Conservation (phyloP, 768 basidiomycete species). For the Bullera alba region DNA sequence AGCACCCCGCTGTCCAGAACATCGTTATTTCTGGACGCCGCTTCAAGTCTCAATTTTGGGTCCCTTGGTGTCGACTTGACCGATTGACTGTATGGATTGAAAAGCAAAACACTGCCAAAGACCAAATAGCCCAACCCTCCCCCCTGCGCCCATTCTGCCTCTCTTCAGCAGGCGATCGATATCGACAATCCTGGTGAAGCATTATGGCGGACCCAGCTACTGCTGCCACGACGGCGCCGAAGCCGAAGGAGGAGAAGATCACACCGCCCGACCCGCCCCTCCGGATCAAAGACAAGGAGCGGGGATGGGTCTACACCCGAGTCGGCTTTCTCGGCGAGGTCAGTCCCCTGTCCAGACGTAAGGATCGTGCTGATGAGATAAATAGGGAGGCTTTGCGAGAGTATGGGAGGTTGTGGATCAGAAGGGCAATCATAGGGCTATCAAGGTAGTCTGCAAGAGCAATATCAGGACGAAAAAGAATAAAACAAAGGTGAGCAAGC, state of each 20-base stretch:
- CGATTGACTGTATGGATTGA: no score
- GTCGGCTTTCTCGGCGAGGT: slow-evolving; percentile 88
- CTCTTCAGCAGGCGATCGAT: no score
- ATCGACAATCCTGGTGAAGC: no score
- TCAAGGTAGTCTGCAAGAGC: slow-evolving; percentile 90
- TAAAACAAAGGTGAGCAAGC: slow-evolving; percentile 71
- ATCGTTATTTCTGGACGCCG: no score
- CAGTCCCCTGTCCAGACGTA: slow-evolving; percentile 30
- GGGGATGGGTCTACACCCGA: slow-evolving; percentile 53
- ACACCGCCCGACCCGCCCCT: slow-evolving; percentile 33
- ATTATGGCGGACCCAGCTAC: no score
- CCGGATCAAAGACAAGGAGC: slow-evolving; percentile 24
- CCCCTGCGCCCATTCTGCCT: no score
- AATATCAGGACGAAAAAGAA: slow-evolving; percentile 93
- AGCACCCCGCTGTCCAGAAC: no score
- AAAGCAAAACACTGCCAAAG: no score
- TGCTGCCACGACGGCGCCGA: no score
- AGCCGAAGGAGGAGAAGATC: slow-evolving; percentile 37
- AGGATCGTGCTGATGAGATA: not conserved
- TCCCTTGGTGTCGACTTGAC: no score
- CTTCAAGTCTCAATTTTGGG: no score
- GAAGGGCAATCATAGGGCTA: slow-evolving; percentile 62
- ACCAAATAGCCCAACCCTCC: no score
- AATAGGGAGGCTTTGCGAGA: slow-evolving; percentile 82
- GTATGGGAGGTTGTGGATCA: slow-evolving; percentile 88